Conservation (phyloP, 495 filamentous ascomycete species). For the Xanthoparmelia taractica region DNA sequence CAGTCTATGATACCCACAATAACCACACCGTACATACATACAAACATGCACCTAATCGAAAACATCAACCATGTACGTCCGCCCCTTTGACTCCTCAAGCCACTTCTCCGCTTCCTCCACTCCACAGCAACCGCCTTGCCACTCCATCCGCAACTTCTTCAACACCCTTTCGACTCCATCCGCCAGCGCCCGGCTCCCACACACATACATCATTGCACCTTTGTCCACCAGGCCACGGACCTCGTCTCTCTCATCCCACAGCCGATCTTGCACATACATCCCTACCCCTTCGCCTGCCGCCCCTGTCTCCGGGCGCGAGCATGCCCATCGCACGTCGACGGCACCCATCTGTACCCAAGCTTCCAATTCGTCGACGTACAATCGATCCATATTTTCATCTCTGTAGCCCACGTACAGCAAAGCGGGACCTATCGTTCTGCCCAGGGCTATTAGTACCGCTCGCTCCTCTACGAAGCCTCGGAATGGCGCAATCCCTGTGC, state of each 20-base stretch:
- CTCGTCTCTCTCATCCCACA: slow-evolving; percentile 46
- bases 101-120: too few species aligned
- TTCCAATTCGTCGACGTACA: slow-evolving; percentile 53
- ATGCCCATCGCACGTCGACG: slow-evolving; percentile 51
- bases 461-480: slow-evolving; percentile 63
- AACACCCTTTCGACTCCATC: too few species aligned
- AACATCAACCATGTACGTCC: background rate
- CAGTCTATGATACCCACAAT: too few species aligned
- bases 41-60: too few species aligned
- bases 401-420: slow-evolving; percentile 59
- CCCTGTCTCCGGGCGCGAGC: slow-evolving; percentile 32
- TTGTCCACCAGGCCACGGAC: slow-evolving; percentile 46
- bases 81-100: too few species aligned
- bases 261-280: slow-evolving; percentile 54
- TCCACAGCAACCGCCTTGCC: too few species aligned
- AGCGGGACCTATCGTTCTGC: slow-evolving; percentile 47
- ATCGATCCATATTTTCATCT: slow-evolving; percentile 46
- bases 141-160: too few species aligned
- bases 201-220: slow-evolving; percentile 59
- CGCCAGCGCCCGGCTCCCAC: slow-evolving; percentile 43
- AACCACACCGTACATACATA: too few species aligned
- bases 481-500: slow-evolving; percentile 58
- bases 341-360: slow-evolving; percentile 50
- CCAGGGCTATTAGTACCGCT: slow-evolving; percentile 44
- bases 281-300: slow-evolving; percentile 37